Conservation (phyloP, 2,329 filamentous ascomycete genomes). For the Pseudopithomyces maydicus region DNA sequence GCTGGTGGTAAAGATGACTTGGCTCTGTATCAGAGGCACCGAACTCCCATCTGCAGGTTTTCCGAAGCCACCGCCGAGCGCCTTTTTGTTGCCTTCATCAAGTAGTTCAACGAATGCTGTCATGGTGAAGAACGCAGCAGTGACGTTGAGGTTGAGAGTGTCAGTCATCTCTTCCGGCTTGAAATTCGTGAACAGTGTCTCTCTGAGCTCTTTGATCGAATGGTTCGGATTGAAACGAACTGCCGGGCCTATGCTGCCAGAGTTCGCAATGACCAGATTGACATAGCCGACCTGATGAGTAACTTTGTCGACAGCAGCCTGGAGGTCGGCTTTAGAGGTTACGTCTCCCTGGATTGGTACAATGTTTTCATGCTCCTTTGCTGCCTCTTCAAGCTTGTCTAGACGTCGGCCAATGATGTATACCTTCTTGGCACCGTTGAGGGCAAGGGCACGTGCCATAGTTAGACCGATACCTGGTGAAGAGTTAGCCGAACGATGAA, state of each 20-base stretch:
- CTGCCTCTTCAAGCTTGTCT: slow-evolving; percentile 20
- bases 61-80: slow-evolving; percentile 1
- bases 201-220: background rate
- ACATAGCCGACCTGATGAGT: slow-evolving; percentile 20
- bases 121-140: slow-evolving; percentile 47
- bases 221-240: slow-evolving; percentile 1
- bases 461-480: slow-evolving; percentile 28
- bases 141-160: slow-evolving; percentile 35
- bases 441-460: slow-evolving; percentile 25
- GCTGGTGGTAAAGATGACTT: slow-evolving; percentile 20
- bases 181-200: slow-evolving; percentile 4
- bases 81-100: slow-evolving; percentile 43
- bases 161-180: slow-evolving; percentile 31
- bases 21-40: slow-evolving; percentile 10
- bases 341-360: slow-evolving; percentile 23
- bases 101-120: slow-evolving; percentile 49
- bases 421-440: slow-evolving; percentile 27
- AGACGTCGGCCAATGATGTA: slow-evolving; percentile 30
- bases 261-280: slow-evolving; percentile 31
- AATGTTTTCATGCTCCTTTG: slow-evolving; percentile 11
- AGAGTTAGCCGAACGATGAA: background rate
- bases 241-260: slow-evolving; percentile 21
- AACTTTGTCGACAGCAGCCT: slow-evolving; percentile 16
- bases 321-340: slow-evolving; percentile 21
- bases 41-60: slow-evolving; percentile 3